phyloP scores from a whole-genome alignment of 139 green algal genomes.

The Chlamydomonas incerta region DNA sequence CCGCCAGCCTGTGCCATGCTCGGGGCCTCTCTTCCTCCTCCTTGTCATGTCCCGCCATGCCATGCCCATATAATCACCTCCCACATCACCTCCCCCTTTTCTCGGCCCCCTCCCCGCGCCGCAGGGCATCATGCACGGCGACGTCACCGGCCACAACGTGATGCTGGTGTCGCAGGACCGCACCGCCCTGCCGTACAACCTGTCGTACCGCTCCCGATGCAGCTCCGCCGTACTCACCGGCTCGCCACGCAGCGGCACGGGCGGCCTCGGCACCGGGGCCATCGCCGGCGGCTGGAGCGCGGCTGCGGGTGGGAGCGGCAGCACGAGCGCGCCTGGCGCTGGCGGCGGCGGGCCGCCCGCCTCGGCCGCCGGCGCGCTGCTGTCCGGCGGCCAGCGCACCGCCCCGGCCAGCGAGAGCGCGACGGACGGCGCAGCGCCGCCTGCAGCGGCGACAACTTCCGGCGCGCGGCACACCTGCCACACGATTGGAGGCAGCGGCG shows the following conservation, averaged over 20 bases:
- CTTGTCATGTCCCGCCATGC: no score
- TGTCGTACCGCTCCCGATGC: background rate
- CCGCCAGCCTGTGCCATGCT: no score
- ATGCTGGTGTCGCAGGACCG: conserved; percentile 55
- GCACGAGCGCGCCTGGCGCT: background rate
- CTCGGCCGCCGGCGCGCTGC: no score
- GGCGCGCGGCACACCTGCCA: background rate
- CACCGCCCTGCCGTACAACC: background rate
- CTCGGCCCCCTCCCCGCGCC: no score
- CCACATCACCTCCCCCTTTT: no score
- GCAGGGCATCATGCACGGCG: conserved; percentile 71
- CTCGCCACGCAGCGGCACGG: background rate
- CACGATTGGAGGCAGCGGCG: no score
- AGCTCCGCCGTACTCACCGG: background rate
- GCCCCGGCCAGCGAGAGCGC: no score
- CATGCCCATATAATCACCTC: no score
- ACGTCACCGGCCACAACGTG: conserved; percentile 80
- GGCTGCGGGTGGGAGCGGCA: background rate
- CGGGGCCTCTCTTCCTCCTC: no score
- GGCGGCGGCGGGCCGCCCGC: background rate
- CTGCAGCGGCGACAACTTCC: background rate
- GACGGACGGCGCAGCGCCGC: background rate
- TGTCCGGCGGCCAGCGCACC: no score
- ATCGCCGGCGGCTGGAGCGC: background rate
- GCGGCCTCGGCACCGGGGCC: background rate